Conservation (phyloP, 106 monocot species). For the Dendrobium nobile region DNA sequence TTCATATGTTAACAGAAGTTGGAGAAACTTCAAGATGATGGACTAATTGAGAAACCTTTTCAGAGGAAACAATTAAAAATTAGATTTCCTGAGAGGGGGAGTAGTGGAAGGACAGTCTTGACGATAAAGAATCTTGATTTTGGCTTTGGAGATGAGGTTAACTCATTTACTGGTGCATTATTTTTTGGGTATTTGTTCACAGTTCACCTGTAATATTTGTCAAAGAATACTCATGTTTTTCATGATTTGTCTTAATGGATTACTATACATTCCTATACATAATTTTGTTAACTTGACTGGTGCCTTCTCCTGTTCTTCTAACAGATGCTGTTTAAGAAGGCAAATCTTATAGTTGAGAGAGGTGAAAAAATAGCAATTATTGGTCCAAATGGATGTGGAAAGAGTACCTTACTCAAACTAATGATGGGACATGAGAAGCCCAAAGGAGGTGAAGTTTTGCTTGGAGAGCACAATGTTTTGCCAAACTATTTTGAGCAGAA, state of each 20-base stretch:
- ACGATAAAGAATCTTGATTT: constrained; percentile 76
- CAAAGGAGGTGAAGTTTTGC: constrained; percentile 61
- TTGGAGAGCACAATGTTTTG: constrained; percentile 92
- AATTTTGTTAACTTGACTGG: background rate
- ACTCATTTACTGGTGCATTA: background rate
- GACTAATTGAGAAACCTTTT: constrained; percentile 90
- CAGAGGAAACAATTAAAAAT: constrained; percentile 84
- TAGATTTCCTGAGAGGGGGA: constrained; percentile 91
- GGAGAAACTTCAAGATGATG: constrained; percentile 82
- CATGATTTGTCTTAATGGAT: background rate
- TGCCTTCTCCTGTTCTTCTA: background rate
- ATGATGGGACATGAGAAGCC: constrained; percentile 86
- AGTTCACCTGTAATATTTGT: background rate
- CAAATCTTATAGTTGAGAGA: constrained; percentile 78
- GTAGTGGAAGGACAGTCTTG: constrained; percentile 76
- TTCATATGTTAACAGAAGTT: constrained; percentile 56
- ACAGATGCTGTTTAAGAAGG: constrained; percentile 62
- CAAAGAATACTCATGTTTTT: background rate
- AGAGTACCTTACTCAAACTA: constrained; percentile 86
- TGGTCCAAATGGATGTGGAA: constrained; percentile 98
- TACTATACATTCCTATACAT: background rate
- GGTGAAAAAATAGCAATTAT: constrained; percentile 97
- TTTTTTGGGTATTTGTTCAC: background rate
- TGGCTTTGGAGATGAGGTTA: constrained; percentile 77
- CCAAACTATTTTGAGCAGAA: constrained; percentile 99